phyloP scores from a whole-genome alignment of 306 rosid species.

The Acmispon strigosus region DNA sequence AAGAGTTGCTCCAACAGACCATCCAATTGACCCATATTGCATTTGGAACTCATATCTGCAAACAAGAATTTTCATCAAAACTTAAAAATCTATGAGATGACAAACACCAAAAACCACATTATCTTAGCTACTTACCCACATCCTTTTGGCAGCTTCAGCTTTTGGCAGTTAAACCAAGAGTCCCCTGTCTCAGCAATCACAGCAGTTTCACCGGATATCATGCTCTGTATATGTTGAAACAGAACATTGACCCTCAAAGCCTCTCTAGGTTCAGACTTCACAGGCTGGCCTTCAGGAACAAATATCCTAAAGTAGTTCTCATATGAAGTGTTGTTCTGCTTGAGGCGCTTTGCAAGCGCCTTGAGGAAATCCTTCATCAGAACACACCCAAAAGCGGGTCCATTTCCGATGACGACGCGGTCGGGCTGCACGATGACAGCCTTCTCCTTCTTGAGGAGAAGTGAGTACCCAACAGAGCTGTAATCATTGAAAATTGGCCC shows the following conservation, averaged over 20 bases:
- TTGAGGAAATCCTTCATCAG: conserved; percentile 56
- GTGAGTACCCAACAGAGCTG: conserved; percentile 66
- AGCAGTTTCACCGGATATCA: conserved; percentile 44
- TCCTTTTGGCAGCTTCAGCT: conserved; percentile 48
- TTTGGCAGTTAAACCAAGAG: conserved; percentile 70
- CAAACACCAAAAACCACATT: neutral
- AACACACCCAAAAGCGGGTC: conserved; percentile 55
- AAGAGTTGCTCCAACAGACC: conserved; percentile 70
- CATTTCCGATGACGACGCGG: conserved; percentile 45
- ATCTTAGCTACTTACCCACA: conserved; percentile 42
- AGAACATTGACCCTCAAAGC: conserved; percentile 58
- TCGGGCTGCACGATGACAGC: conserved; percentile 52
- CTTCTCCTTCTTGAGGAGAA: conserved; percentile 59
- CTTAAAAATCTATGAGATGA: neutral
- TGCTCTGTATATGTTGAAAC: conserved; percentile 47
- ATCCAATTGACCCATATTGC: conserved; percentile 67
- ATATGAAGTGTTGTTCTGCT: conserved; percentile 32
- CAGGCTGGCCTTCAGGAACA: conserved; percentile 55
- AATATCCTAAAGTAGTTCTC: conserved; percentile 50
- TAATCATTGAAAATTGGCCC: conserved; percentile 69
- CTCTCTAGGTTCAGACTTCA: conserved; percentile 40
- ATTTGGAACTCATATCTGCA: conserved; percentile 64
- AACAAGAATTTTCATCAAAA: neutral
- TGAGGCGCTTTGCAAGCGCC: conserved; percentile 37
- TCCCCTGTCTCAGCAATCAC: conserved; percentile 75